Evolutionary conservation across 257 asterid genomes (phyloP).

Genomic region (Ilex asprella): DNA sequence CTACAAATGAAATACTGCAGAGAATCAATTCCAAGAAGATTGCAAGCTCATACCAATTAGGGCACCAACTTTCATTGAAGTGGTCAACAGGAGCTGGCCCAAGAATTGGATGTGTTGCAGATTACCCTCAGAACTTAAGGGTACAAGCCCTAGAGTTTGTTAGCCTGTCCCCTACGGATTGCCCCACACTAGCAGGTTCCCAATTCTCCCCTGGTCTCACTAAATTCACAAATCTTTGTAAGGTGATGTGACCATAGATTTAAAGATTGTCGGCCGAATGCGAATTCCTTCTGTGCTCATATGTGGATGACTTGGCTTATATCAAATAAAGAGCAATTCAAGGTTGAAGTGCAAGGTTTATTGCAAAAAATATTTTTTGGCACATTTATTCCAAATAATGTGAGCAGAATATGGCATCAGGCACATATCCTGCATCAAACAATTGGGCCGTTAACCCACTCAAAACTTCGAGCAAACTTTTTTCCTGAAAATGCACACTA

Average conservation of each 20-base stretch:
- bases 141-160: constrained; percentile 1
- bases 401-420: constrained; percentile 19
- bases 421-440: constrained; percentile 26
- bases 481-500: constrained; percentile 10
- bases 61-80: constrained; percentile 27
- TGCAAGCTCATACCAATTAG: constrained; percentile 30
- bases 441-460: constrained; percentile 32
- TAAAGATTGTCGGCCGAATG: not conserved
- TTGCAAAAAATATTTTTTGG: not conserved
- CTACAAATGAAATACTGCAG: constrained; percentile 4
- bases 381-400: constrained; percentile 7
- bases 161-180: not conserved
- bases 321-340: not conserved
- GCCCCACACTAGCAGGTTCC: not conserved
- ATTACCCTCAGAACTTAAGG: constrained; percentile 2
- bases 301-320: not conserved
- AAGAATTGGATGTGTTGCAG: constrained; percentile 26
- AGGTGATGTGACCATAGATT: not conserved
- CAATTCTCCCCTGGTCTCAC: not conserved
- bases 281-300: not conserved
- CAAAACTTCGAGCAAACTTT: constrained; percentile 21
- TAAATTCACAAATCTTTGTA: not conserved
- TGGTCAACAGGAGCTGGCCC: constrained; percentile 50
- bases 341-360: not conserved
- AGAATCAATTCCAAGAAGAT: constrained; percentile 30